Evolutionary conservation across 257 asterid genomes (phyloP), one percentile per base, ranked within the genome.

Genomic region (Apocynum venetum): DNA sequence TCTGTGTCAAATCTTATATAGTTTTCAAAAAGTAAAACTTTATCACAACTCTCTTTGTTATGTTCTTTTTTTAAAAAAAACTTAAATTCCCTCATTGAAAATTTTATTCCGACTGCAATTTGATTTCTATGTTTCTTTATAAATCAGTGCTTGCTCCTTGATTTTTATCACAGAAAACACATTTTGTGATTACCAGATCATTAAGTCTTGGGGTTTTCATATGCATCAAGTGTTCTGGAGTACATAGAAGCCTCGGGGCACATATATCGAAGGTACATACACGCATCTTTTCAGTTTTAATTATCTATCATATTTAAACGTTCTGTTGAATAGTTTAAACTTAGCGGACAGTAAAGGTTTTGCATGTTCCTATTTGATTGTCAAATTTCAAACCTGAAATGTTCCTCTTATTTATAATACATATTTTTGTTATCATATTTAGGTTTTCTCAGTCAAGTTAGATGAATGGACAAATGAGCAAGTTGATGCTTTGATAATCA

Each of bases 391-490:
- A 25, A 25, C 31, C 31, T 25, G 31, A 25, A 25, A 25, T 25
- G 31, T 25, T 25, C 31, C 31, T 25, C 31, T 25, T 25, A 53
- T 15, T 15, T 13, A 53, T 53, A 2, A 53, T 4, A 53, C 56
- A 53, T 19, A 57, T 57, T 20, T 57, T 6, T 0, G 2, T 6
- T 66, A 66, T 44, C 4, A 65, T 35, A 25, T 60, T n/a, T 81
- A 94, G 98, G 97, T 92, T 65, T 75, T 92, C 43, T 94, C 98
- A 4, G 90, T 89, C 79, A 94, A 89, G 80, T 90, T 94, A 36
- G 98, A 94, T 65, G 98, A 94, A 68, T 94, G 98, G 98, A 94
- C 97, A 19, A 82, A 89, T 68, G 98, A 89, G 71, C 95, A 89
- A 80, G 98, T 94, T 71, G 98, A 94, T 85, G 83, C 85, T 41